Evolutionary conservation across 2,329 filamentous ascomycete genomes (phyloP).

Genomic region (Acephala macrosclerotiorum): DNA sequence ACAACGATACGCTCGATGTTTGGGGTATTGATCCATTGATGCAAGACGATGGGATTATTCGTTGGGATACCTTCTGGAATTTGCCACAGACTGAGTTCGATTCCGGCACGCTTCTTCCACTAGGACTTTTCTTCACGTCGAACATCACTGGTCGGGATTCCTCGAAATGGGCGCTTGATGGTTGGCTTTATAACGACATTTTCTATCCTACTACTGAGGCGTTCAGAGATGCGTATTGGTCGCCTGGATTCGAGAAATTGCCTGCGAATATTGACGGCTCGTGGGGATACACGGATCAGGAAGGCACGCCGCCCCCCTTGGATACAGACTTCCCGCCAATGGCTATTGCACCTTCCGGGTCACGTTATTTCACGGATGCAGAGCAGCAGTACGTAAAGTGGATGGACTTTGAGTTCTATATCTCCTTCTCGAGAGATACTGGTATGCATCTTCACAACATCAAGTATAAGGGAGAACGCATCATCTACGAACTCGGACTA

Average conservation of each 20-base stretch:
- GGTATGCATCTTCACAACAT: conserved; percentile 60
- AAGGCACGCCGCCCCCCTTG: conserved; percentile 13
- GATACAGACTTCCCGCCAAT: conserved; percentile 26
- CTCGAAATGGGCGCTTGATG: conserved; percentile 56
- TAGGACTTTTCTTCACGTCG: conserved; percentile 36
- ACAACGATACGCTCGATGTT: conserved; percentile 52
- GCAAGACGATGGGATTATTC: conserved; percentile 16
- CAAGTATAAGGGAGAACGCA: conserved; percentile 53
- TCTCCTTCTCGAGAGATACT: conserved; percentile 55
- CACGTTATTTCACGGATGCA: conserved; percentile 33
- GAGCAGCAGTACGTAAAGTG: conserved; percentile 29
- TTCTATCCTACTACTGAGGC: conserved; percentile 58
- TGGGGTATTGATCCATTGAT: conserved; percentile 30
- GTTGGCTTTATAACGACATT: conserved; percentile 62
- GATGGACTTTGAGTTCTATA: conserved; percentile 51
- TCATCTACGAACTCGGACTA: conserved; percentile 58
- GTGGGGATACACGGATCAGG: conserved; percentile 31
- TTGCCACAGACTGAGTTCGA: conserved; percentile 9
- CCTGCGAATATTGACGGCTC: conserved; percentile 27
- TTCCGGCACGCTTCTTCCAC: conserved; percentile 19
- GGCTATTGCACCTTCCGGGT: conserved; percentile 24
- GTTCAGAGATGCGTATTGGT: conserved; percentile 49
- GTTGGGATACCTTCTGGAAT: conserved; percentile 19
- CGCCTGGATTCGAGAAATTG: conserved; percentile 28
- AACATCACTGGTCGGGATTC: conserved; percentile 60